These are phyloP conservation scores for Prunus kanzakura DNA, from an alignment of 306 rosid species.

Conservation along the genomic window DNA sequence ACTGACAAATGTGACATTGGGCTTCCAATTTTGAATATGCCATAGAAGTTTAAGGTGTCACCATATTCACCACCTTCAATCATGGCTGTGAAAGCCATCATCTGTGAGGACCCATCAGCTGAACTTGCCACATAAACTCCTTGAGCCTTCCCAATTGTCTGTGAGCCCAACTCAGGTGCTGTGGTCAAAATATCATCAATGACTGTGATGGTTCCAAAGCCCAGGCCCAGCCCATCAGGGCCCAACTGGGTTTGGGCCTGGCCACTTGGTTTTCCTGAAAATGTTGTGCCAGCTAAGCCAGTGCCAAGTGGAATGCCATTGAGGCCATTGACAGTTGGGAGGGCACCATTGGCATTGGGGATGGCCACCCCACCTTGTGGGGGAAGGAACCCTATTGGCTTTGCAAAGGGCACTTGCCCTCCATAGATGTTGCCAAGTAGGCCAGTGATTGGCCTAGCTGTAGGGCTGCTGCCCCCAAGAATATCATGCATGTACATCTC, in stretches of 20 bases:
- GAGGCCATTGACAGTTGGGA: slow-evolving; percentile 66
- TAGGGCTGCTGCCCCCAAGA: slow-evolving; percentile 73
- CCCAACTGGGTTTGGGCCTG: slow-evolving; percentile 49
- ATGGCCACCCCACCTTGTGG: slow-evolving; percentile 60
- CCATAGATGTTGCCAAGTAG: slow-evolving; percentile 77
- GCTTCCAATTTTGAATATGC: slow-evolving; percentile 73
- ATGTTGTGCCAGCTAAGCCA: slow-evolving; percentile 58
- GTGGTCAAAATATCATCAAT: slow-evolving; percentile 70
- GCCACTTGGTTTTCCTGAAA: slow-evolving; percentile 41
- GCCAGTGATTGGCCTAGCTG: slow-evolving; percentile 82
- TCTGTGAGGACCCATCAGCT: slow-evolving; percentile 68
- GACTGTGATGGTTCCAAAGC: slow-evolving; percentile 82
- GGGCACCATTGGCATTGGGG: slow-evolving; percentile 80
- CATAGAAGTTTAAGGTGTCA: slow-evolving; percentile 73
- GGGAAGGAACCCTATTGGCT: slow-evolving; percentile 61
- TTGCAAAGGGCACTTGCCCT: slow-evolving; percentile 83
- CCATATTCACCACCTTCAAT: slow-evolving; percentile 96
- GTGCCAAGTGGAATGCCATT: slow-evolving; percentile 69
- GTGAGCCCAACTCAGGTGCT: slow-evolving; percentile 76
- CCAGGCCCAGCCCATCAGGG: slow-evolving; percentile 70
- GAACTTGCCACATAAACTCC: slow-evolving; percentile 91
- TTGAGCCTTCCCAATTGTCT: slow-evolving; percentile 60
- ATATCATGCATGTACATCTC: slow-evolving; percentile 89
- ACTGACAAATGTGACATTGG: slow-evolving; percentile 64
- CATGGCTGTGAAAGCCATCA: slow-evolving; percentile 83